Evolutionary conservation across 2,329 filamentous ascomycete species (phyloP).

Genomic region (Trichoderma breve): DNA sequence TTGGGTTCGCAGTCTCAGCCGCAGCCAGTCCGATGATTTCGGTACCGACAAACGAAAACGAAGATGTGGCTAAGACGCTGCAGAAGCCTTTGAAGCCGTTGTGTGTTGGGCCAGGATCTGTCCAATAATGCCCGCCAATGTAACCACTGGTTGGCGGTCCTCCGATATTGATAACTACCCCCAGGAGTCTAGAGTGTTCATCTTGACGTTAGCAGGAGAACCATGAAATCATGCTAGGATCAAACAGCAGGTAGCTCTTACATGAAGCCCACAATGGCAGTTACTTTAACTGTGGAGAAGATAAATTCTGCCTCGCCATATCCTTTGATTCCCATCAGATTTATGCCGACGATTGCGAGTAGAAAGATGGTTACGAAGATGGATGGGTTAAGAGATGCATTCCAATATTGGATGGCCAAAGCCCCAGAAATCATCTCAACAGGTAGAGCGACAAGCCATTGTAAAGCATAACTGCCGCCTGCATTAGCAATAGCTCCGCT

Average conservation of each 20-base stretch:
- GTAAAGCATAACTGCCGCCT: neutral
- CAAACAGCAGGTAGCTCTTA: neutral
- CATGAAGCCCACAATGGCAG: constrained; percentile 11
- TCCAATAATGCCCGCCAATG: neutral
- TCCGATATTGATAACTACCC: constrained; percentile 1
- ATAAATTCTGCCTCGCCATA: constrained; percentile 7
- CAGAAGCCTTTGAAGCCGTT: constrained; percentile 7
- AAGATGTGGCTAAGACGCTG: neutral
- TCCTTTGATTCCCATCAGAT: neutral
- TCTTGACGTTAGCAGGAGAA: neutral
- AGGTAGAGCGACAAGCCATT: neutral
- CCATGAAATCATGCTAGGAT: neutral
- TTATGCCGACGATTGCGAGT: neutral
- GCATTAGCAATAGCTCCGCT: neutral
- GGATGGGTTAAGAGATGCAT: neutral
- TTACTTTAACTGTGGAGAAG: constrained; percentile 3
- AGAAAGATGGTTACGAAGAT: constrained; percentile 4
- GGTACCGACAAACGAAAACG: constrained; percentile 5
- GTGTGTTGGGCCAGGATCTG: neutral
- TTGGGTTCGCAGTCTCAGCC: constrained; percentile 2
- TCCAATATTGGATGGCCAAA: constrained; percentile 3
- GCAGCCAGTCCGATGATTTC: neutral
- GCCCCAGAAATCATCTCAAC: constrained; percentile 1
- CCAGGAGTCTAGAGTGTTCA: neutral
- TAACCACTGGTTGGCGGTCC: constrained; percentile 1